phyloP scores from a whole-genome alignment of 2,329 filamentous ascomycete genomes.

The Knufia petricola region DNA sequence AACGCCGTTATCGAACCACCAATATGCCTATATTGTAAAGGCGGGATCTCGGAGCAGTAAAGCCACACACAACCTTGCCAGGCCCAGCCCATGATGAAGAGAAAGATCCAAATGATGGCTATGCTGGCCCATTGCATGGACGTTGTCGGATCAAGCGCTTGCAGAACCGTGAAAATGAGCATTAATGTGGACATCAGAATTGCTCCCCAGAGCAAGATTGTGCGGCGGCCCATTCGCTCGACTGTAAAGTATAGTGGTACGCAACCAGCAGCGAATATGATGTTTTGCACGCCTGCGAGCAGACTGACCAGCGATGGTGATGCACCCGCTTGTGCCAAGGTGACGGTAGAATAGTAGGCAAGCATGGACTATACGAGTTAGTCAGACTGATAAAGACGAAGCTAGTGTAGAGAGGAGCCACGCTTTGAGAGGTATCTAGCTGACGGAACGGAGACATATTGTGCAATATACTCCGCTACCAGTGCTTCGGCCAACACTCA shows the following conservation, averaged over 20 bases:
- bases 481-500: no score
- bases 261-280: slow-evolving; percentile 14
- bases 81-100: slow-evolving; percentile 15
- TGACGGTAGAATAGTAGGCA: slow-evolving; percentile 18
- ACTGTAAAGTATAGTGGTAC: slow-evolving; percentile 18
- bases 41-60: not conserved
- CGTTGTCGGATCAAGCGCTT: slow-evolving; percentile 9
- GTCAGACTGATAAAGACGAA: no score
- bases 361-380: no score
- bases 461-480: no score
- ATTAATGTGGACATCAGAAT: slow-evolving; percentile 13
- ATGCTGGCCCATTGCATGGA: slow-evolving; percentile 15
- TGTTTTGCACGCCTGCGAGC: slow-evolving; percentile 15
- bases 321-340: slow-evolving; percentile 11
- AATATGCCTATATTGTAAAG: not conserved
- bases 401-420: no score
- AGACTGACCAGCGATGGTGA: slow-evolving; percentile 10
- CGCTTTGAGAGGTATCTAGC: no score
- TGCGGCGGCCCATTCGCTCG: slow-evolving; percentile 14
- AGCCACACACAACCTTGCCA: slow-evolving; percentile 11
- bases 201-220: slow-evolving; percentile 13
- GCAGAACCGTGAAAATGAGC: slow-evolving; percentile 14
- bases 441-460: no score
- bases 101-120: slow-evolving; percentile 12
- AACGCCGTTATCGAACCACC: not conserved